phyloP scores from a whole-genome alignment of 164 flowering plant species.

The Pachysandra terminalis region DNA sequence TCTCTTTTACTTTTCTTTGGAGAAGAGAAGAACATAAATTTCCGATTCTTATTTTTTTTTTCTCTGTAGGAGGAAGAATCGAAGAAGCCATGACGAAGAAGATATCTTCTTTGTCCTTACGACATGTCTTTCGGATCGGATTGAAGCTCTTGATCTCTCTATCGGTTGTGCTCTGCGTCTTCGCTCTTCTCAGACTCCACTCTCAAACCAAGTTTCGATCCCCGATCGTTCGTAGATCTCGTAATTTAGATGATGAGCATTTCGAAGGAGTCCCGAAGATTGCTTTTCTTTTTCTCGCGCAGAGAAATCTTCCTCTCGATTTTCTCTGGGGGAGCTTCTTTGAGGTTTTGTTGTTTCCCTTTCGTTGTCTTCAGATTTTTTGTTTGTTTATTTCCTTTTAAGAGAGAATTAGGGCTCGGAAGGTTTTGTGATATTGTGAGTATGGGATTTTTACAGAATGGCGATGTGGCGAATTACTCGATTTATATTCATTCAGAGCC shows the following conservation, averaged over 20 bases:
- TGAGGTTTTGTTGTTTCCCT: conserved; percentile 40
- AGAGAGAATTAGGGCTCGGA: too few species aligned
- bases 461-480: conserved; percentile 56
- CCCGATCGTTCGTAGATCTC: conserved; percentile 21
- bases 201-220: conserved; percentile 18
- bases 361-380: neutral
- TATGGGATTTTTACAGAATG: conserved; percentile 25
- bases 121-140: conserved; percentile 34
- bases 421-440: conserved; percentile 2
- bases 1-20: neutral
- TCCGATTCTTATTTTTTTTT: neutral
- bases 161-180: conserved; percentile 36
- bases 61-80: neutral
- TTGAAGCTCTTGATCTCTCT: conserved; percentile 46
- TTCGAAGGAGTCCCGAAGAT: conserved; percentile 58
- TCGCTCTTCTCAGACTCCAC: conserved; percentile 42
- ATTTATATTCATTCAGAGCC: conserved; percentile 82
- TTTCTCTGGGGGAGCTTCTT: conserved; percentile 88
- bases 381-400: neutral
- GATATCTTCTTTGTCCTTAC: conserved; percentile 20
- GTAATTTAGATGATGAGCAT: conserved; percentile 4
- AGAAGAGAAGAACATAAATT: too few species aligned
- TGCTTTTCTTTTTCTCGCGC: conserved; percentile 79
- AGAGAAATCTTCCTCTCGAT: conserved; percentile 76
- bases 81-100: conserved; percentile 42